A percentile compares a stretch with the other conserved stretches of the same genome.
Conservation (phyloP, 495 filamentous ascomycete species). For the Ascobolus immersus region DNA sequence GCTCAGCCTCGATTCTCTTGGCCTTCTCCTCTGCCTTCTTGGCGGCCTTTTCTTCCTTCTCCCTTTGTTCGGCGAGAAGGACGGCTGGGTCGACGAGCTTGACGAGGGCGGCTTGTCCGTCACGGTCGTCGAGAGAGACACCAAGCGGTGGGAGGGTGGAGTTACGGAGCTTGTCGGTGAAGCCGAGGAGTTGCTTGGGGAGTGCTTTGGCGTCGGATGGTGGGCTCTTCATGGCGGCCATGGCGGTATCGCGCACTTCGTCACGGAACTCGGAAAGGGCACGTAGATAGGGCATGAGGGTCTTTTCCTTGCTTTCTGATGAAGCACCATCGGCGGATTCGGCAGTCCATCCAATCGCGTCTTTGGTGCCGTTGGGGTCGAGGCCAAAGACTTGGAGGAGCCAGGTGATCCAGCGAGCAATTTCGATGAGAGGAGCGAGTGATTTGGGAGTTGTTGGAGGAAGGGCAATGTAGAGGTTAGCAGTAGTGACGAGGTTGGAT, state of each 20-base stretch:
- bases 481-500: constrained; percentile 43
- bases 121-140: constrained; percentile 71
- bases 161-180: constrained; percentile 63
- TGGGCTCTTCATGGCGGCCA: constrained; percentile 14
- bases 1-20: constrained; percentile 27
- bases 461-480: constrained; percentile 46
- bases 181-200: constrained; percentile 34
- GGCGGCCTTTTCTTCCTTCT: constrained; percentile 32
- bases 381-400: constrained; percentile 72
- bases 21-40: constrained; percentile 31
- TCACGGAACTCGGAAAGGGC: constrained; percentile 42
- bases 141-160: constrained; percentile 50
- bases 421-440: constrained; percentile 25
- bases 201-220: constrained; percentile 22
- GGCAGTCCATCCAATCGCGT: constrained; percentile 60
- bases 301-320: constrained; percentile 22
- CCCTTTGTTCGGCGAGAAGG: constrained; percentile 43
- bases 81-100: constrained; percentile 51
- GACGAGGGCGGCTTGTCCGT: constrained; percentile 44
- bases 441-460: constrained; percentile 18
- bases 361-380: constrained; percentile 35
- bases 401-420: constrained; percentile 57
- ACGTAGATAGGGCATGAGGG: constrained; percentile 38
- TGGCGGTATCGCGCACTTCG: constrained; percentile 33
- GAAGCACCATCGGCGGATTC: constrained; percentile 27